Evolutionary conservation across 1,284 basidiomycete species (phyloP).

Genomic region (Dichomitus squalens): DNA sequence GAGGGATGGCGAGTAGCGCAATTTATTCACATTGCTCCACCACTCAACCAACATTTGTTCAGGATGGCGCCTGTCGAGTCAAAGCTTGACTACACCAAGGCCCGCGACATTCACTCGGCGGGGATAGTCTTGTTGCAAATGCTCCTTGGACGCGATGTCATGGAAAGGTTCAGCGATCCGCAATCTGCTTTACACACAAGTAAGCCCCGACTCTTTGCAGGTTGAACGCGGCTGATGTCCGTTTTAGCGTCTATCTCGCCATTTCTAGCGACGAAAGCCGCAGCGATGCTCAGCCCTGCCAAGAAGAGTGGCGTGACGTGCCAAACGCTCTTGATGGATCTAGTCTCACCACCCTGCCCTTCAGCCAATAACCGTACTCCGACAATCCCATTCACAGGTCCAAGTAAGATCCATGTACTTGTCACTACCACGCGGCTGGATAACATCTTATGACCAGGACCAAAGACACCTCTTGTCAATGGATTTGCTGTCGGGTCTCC

Average conservation of each 20-base stretch:
- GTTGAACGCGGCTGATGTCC: background rate
- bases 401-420: background rate
- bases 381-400: slow-evolving; percentile 30
- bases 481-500: slow-evolving; percentile 50
- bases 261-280: slow-evolving; percentile 48
- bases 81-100: slow-evolving; percentile 65
- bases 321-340: slow-evolving; percentile 42
- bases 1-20: slow-evolving; percentile 57
- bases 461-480: slow-evolving; percentile 50
- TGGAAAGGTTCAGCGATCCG: slow-evolving; percentile 43
- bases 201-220: slow-evolving; percentile 6
- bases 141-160: slow-evolving; percentile 70
- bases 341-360: slow-evolving; percentile 32
- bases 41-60: slow-evolving; percentile 55
- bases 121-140: slow-evolving; percentile 78
- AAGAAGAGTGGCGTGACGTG: slow-evolving; percentile 61
- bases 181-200: slow-evolving; percentile 34
- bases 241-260: slow-evolving; percentile 52
- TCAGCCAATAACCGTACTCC: slow-evolving; percentile 31
- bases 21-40: background rate
- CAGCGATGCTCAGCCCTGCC: slow-evolving; percentile 57
- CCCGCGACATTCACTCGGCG: slow-evolving; percentile 74
- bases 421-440: slow-evolving; percentile 28
- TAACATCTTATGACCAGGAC: slow-evolving; percentile 2
- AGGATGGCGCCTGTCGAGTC: slow-evolving; percentile 66